Percentiles rank a stretch among this genome's conserved stretches.
Evolutionary conservation across 495 filamentous ascomycete species (phyloP).

Genomic region (Xylaria curta): DNA sequence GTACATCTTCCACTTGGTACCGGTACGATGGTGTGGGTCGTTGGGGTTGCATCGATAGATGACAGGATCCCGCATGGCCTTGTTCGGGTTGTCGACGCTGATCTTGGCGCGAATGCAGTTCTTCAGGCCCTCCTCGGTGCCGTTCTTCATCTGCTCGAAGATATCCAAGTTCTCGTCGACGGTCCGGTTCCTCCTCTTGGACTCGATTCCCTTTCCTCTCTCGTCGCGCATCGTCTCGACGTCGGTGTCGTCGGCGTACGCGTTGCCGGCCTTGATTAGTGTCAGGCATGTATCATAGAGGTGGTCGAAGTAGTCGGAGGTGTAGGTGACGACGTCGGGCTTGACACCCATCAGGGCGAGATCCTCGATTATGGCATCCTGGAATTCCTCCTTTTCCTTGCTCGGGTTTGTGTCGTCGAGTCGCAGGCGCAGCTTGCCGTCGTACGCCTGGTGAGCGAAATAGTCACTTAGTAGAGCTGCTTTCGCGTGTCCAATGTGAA

Average conservation of each 20-base stretch:
- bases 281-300: conserved; percentile 78
- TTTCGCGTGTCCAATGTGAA: conserved; percentile 94
- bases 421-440: conserved; percentile 79
- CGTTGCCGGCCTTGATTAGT: conserved; percentile 83
- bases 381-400: conserved; percentile 92
- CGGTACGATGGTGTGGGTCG: conserved; percentile 86
- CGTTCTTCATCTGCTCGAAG: conserved; percentile 90
- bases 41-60: conserved; percentile 88
- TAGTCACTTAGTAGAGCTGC: conserved; percentile 92
- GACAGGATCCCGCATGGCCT: conserved; percentile 87
- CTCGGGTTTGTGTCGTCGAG: conserved; percentile 95
- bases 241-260: conserved; percentile 89
- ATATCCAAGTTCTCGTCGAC: conserved; percentile 79
- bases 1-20: conserved; percentile 90
- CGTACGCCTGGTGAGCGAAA: conserved; percentile 89
- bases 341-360: conserved; percentile 84
- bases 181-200: conserved; percentile 74
- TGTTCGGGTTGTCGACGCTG: conserved; percentile 81
- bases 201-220: conserved; percentile 76
- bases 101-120: conserved; percentile 93
- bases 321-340: conserved; percentile 78
- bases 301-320: conserved; percentile 89
- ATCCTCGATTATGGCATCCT: conserved; percentile 88
- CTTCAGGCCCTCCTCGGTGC: conserved; percentile 72
- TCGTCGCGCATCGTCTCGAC: conserved; percentile 85